Evolutionary conservation across 495 filamentous ascomycete species (phyloP).

Genomic region (Tuber borchii): DNA sequence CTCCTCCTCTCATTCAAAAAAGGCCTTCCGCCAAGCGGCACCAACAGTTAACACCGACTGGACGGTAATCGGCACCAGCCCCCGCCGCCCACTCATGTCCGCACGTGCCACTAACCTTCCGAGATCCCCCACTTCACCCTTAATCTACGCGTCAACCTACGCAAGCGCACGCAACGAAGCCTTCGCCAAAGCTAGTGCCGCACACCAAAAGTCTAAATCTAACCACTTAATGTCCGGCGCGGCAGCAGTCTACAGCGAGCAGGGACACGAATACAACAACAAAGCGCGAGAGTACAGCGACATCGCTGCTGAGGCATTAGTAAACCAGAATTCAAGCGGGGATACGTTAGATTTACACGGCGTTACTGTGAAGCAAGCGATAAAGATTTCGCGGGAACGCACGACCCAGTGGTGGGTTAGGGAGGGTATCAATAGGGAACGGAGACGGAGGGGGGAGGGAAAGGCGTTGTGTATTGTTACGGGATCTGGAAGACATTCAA

Average conservation of each 20-base stretch:
- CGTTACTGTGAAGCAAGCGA: constrained; percentile 68
- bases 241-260: constrained; percentile 58
- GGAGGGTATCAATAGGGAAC: constrained; percentile 51
- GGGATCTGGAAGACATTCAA: constrained; percentile 69
- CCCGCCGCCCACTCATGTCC: constrained; percentile 29
- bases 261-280: constrained; percentile 52
- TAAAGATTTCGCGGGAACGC: constrained; percentile 62
- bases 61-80: constrained; percentile 45
- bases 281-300: constrained; percentile 44
- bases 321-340: constrained; percentile 54
- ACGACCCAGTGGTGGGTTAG: constrained; percentile 74
- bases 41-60: constrained; percentile 31
- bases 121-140: constrained; percentile 16
- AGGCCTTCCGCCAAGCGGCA: constrained; percentile 47
- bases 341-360: constrained; percentile 73
- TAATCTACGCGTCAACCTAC: constrained; percentile 19
- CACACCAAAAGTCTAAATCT: constrained; percentile 59
- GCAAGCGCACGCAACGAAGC: constrained; percentile 44
- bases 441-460: constrained; percentile 48
- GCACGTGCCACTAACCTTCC: constrained; percentile 15
- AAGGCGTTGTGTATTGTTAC: constrained; percentile 58
- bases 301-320: constrained; percentile 53
- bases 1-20: constrained; percentile 50
- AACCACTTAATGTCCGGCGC: constrained; percentile 60
- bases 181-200: constrained; percentile 55